A percentile compares a stretch with the other conserved stretches of the same genome.
phyloP scores from a whole-genome alignment of 441 rosid genomes.

The Metrosideros polymorpha region DNA sequence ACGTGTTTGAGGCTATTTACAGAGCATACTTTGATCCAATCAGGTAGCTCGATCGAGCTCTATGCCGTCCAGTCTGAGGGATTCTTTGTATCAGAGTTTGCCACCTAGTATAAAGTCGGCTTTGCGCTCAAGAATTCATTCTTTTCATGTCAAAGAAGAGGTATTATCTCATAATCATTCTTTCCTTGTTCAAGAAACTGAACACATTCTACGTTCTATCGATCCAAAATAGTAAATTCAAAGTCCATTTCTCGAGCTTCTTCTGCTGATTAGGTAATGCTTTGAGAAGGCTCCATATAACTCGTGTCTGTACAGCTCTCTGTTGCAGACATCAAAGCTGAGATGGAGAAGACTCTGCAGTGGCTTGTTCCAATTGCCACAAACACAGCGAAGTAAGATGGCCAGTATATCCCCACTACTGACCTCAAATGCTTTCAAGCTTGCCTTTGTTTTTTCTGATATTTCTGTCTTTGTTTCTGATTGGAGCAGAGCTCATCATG shows the following conservation, averaged over 20 bases:
- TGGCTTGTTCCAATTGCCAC: constrained; percentile 91
- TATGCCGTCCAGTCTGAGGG: constrained; percentile 89
- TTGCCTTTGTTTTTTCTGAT: background rate
- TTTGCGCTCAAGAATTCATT: constrained; percentile 59
- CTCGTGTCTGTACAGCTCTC: constrained; percentile 46
- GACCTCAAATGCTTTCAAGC: background rate
- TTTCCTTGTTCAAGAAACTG: background rate
- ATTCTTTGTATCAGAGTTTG: constrained; percentile 88
- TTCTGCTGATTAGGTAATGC: background rate
- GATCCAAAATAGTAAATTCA: background rate
- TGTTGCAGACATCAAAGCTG: constrained; percentile 71
- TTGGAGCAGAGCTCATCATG: constrained; percentile 51
- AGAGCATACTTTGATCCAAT: constrained; percentile 12
- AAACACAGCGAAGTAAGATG: constrained; percentile 85
- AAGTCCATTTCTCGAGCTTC: background rate
- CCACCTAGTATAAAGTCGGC: constrained; percentile 89
- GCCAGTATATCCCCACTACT: background rate
- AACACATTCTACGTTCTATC: background rate
- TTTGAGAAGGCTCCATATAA: background rate
- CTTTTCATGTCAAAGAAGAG: constrained; percentile 75
- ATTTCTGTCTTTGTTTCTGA: background rate
- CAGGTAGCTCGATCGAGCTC: constrained; percentile 96
- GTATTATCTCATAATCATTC: constrained; percentile 18
- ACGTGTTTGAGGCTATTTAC: background rate
- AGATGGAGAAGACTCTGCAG: constrained; percentile 57